Base-by-base conservation (phyloP, 2,329 filamentous ascomycete genomes). In the Cephalotrichum gorgonifer region DNA sequence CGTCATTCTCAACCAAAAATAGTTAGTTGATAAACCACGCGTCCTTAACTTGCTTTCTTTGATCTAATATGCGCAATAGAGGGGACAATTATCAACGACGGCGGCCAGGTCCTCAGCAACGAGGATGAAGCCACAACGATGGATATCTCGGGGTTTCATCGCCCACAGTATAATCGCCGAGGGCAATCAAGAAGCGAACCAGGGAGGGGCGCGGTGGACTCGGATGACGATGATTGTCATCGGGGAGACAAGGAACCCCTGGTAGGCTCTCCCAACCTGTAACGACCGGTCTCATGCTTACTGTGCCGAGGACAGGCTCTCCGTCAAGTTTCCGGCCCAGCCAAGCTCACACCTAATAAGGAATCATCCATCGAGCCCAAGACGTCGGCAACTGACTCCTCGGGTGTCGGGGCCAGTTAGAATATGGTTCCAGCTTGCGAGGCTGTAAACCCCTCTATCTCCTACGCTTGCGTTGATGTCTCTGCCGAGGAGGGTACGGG, bases 171-270 rank as follows among this genome's bases (percentile, higher is more conserved):
- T 51, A 71, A 66, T 43, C 64, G 70, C n/a, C 64, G 70, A 33
- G 60, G 68, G 22, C 67, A 74, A 51, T 73, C 70, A 43, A 73
- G 68, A 55, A 75, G 72, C 52, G 71, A 75, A 55, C 69, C 70
- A 28, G 59, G 38, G 11, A 17, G 17, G 28, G 22, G 11, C 12
- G 20, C 22, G 5, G 17, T 17, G n/a, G 46, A 48, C 22, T 48
- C 46, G 14, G 46, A 48, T n/a, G 46, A 48, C 9, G 46, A 28
- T 4, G 11, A 31, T 14, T 26, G 22, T 3, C 33, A 22, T 8
- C 41, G 20, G 22, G 7, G 12, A 6, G 22, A 27, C 3, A 20
- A 39, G 22, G 35, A 20, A 39, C 22, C 35, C 12, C 17, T 20
- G 35, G 35, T 39, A 39, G 9, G 6, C 3, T 39, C 12, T 20